Percentiles rank a stretch among this genome's conserved stretches.
These are phyloP conservation scores for Tolypocladium sp. DNA, from an alignment of 2,329 filamentous ascomycete genomes.

Conservation along the genomic window DNA sequence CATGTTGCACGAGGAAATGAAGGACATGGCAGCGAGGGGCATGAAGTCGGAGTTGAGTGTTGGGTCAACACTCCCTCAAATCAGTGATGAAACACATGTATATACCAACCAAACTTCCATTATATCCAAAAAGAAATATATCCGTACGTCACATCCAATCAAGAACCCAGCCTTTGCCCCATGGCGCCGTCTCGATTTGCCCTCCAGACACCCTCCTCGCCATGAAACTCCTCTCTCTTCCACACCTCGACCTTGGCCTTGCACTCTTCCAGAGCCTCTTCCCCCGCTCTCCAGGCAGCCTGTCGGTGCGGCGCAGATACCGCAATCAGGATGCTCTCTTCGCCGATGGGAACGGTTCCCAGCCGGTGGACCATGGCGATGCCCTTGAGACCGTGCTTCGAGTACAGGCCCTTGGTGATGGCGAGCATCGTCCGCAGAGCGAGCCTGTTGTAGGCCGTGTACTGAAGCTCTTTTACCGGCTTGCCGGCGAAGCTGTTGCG, in stretches of 20 bases:
- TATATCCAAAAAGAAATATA: background rate
- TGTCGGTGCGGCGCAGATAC: conserved; percentile 76
- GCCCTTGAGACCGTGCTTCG: conserved; percentile 57
- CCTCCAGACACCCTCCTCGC: conserved; percentile 73
- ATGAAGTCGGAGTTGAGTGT: background rate
- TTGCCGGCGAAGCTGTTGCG: conserved; percentile 64
- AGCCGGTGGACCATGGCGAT: conserved; percentile 79
- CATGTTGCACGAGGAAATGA: background rate
- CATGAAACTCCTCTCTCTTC: conserved; percentile 85
- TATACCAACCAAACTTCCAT: background rate
- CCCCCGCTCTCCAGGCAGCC: conserved; percentile 78
- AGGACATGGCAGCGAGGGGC: background rate
- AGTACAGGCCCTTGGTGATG: conserved; percentile 49
- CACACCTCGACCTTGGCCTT: conserved; percentile 89
- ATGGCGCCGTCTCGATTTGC: conserved; percentile 69
- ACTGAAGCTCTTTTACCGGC: conserved; percentile 65
- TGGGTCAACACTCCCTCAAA: background rate
- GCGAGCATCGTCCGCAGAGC: conserved; percentile 59
- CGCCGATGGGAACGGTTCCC: conserved; percentile 77
- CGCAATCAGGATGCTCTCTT: conserved; percentile 87
- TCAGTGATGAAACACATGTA: too few species aligned
- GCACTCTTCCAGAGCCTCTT: conserved; percentile 79
- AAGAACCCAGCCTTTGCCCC: conserved; percentile 36
- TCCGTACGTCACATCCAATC: background rate
- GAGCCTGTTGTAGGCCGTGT: conserved; percentile 63